Evolutionary conservation across 2,329 filamentous ascomycete species (phyloP).

Genomic region (Aspergillus clavatus): DNA sequence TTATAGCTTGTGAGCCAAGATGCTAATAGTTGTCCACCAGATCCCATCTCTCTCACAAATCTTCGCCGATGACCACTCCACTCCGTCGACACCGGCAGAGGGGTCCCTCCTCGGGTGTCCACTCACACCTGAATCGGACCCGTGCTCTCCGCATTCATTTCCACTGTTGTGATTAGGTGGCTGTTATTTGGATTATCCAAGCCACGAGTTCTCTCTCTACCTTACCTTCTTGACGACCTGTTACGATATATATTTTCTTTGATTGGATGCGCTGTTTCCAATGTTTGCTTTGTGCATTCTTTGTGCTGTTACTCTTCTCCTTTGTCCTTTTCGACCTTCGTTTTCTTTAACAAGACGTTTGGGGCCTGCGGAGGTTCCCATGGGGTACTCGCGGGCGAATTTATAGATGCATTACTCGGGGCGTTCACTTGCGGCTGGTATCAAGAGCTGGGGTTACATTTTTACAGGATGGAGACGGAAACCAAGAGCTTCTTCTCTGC

Average conservation of each 20-base stretch:
- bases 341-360: not conserved
- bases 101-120: slow-evolving; percentile 37
- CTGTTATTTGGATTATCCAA: not conserved
- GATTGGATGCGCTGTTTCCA: too few relatives aligned
- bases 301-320: not conserved
- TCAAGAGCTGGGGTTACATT: not conserved
- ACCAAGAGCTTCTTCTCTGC: not conserved
- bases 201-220: not conserved
- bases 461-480: not conserved
- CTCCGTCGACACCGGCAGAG: slow-evolving; percentile 39
- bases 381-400: not conserved
- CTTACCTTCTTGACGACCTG: slow-evolving; percentile 8
- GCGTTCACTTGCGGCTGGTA: not conserved
- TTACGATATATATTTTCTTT: slow-evolving; percentile 4
- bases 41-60: slow-evolving; percentile 35
- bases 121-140: slow-evolving; percentile 39
- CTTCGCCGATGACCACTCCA: slow-evolving; percentile 38
- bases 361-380: not conserved
- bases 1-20: slow-evolving; percentile 10
- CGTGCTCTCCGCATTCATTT: slow-evolving; percentile 37
- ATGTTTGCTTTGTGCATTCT: not conserved
- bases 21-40: slow-evolving; percentile 21
- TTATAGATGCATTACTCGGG: slow-evolving; percentile 5
- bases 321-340: not conserved
- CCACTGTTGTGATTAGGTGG: slow-evolving; percentile 16